Evolutionary conservation across 106 monocot genomes (phyloP).

Genomic region (Chionographis japonica): DNA sequence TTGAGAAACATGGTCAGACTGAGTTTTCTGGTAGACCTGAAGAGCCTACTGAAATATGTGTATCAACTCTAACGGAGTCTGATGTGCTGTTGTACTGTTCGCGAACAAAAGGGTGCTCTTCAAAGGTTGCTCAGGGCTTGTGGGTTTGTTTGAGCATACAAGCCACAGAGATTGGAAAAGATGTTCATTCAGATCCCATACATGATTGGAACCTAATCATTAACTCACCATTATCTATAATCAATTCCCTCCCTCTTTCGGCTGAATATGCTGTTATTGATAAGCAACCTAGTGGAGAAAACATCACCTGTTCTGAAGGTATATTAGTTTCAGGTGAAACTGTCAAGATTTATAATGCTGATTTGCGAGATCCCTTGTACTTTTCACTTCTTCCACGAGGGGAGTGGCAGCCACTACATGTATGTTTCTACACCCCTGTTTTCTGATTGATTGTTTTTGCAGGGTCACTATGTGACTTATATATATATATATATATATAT

Average conservation of each 20-base stretch:
- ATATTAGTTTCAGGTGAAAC: slow-evolving; percentile 56
- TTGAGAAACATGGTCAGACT: slow-evolving; percentile 27
- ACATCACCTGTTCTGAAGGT: slow-evolving; percentile 31
- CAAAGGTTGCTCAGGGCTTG: slow-evolving; percentile 25
- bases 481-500: too few relatives aligned
- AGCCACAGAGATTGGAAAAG: slow-evolving; percentile 86
- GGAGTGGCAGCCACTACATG: slow-evolving; percentile 76
- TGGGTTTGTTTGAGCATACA: slow-evolving; percentile 86
- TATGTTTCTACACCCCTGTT: slow-evolving; percentile 23
- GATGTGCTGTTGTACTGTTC: slow-evolving; percentile 63
- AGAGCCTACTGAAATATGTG: slow-evolving; percentile 55
- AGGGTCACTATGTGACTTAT: neutral
- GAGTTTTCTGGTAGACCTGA: slow-evolving; percentile 21
- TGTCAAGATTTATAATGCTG: slow-evolving; percentile 70
- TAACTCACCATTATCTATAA: slow-evolving; percentile 60
- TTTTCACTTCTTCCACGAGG: slow-evolving; percentile 70
- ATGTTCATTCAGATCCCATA: slow-evolving; percentile 76
- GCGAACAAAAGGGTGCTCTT: slow-evolving; percentile 35
- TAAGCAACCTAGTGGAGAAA: slow-evolving; percentile 34
- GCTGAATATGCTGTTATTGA: slow-evolving; percentile 53
- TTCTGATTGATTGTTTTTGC: neutral
- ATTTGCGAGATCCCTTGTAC: slow-evolving; percentile 63
- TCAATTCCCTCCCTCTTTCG: slow-evolving; percentile 77
- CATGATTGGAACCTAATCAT: slow-evolving; percentile 90
- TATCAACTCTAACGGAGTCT: slow-evolving; percentile 65